Evolutionary conservation across 805 yeast genomes (phyloP), one percentile per base, ranked within the genome.

Genomic region (Nakazawaea pomicola): DNA sequence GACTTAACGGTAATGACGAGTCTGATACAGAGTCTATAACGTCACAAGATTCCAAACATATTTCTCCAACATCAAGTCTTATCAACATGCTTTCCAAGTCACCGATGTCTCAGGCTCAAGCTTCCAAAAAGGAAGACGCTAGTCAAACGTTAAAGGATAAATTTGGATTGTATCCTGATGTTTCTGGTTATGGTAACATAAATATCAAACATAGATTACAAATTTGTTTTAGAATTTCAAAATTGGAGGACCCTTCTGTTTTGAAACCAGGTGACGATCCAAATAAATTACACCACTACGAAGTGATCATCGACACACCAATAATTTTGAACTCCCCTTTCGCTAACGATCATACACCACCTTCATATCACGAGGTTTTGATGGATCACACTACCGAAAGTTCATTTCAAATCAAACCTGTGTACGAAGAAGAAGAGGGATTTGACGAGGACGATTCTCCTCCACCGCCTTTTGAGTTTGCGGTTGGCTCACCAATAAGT

Each of bases 221-320:
- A 55, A 70, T 84, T 4, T 77, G 83, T 50, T 71, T 84, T 43
- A 64, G 93, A 43, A 76, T 84, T 20, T 76, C 85, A 10, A 78
- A 73, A 49, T 16, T 15, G 21, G 45, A 41, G 17, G 7, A 12
- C 4, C 78, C 78, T 1, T 83, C 80, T 44, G 69, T 74, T 0
- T 55, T 60, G 14, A 29, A 24, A 10, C 41, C 41, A 11, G 44
- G 40, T 14, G 35, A 70, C 51, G 62, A 60, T 29, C 56, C 64
- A 2, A 47, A 50, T 4, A 74, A 73, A 46, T 60, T 77, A 62
- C 88, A 82, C 51, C 90, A 84, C 56, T 84, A 80, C 52, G 95
- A 84, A 50, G 90, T 84, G 16, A 76, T 84, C 33, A 83, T 84
- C 29, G 93, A 84, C 54, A 83, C 91, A 0, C 93, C 93, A 0